Percentiles rank a stretch among this genome's conserved stretches.
Evolutionary conservation across 352 stramenopile genomes (phyloP).

Genomic region (Globisporangium okanoganense): DNA sequence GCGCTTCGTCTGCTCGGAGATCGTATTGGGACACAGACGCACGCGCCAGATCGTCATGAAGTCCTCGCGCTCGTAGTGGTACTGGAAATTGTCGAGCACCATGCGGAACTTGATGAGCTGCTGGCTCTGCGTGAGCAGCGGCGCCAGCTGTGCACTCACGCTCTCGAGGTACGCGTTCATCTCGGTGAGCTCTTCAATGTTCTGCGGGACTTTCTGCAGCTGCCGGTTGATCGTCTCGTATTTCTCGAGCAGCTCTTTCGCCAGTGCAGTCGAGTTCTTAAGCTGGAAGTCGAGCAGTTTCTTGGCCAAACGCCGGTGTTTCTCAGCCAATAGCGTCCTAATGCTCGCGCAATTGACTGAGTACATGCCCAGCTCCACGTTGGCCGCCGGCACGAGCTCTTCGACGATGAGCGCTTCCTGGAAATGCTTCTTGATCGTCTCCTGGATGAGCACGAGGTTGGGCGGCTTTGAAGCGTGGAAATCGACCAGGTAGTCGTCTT

Average conservation of each 20-base stretch:
- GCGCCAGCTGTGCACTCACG: constrained; percentile 55
- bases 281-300: constrained; percentile 75
- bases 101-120: constrained; percentile 77
- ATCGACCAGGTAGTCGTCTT: constrained; percentile 76
- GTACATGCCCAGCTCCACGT: constrained; percentile 83
- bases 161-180: constrained; percentile 84
- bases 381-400: constrained; percentile 48
- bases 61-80: constrained; percentile 83
- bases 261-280: constrained; percentile 67
- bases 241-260: constrained; percentile 75
- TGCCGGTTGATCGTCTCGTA: constrained; percentile 83
- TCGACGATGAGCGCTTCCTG: constrained; percentile 55
- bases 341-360: constrained; percentile 72
- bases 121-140: constrained; percentile 66
- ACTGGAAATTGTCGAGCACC: constrained; percentile 79
- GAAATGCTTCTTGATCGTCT: constrained; percentile 75
- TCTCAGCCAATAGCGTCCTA: constrained; percentile 67
- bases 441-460: constrained; percentile 66
- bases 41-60: constrained; percentile 91
- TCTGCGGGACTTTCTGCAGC: constrained; percentile 82
- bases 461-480: constrained; percentile 73
- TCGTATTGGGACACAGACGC: constrained; percentile 82
- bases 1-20: constrained; percentile 83
- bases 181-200: constrained; percentile 91
- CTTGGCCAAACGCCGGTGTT: constrained; percentile 65